Percentiles rank a stretch among this genome's conserved stretches.
phyloP scores from a whole-genome alignment of 768 basidiomycete genomes.

The Phaffia australis region DNA sequence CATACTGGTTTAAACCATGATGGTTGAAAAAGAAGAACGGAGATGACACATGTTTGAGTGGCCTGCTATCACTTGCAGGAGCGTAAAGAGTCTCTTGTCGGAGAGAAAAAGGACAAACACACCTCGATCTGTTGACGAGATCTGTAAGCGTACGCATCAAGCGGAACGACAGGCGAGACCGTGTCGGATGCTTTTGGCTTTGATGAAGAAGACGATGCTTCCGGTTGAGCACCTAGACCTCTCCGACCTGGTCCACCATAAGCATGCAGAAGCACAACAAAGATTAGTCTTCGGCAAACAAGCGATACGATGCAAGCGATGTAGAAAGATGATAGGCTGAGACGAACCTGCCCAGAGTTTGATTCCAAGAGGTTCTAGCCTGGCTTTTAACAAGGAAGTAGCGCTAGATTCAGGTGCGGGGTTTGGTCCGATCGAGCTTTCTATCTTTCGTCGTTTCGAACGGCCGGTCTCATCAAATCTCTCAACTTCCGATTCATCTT shows the following conservation, averaged over 20 bases:
- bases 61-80: too few species aligned
- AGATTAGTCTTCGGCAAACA: background rate
- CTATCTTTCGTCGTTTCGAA: slow-evolving; percentile 9
- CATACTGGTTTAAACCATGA: slow-evolving; percentile 47
- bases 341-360: slow-evolving; percentile 70
- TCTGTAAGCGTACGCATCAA: slow-evolving; percentile 52
- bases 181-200: slow-evolving; percentile 51
- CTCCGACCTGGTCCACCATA: slow-evolving; percentile 51
- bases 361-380: slow-evolving; percentile 58
- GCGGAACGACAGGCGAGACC: slow-evolving; percentile 41
- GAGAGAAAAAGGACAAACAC: too few species aligned
- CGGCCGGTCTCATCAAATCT: slow-evolving; percentile 11
- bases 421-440: background rate
- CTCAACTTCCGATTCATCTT: background rate
- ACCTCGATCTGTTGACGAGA: slow-evolving; percentile 55
- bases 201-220: slow-evolving; percentile 53
- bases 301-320: background rate
- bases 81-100: too few species aligned
- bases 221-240: slow-evolving; percentile 53
- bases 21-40: too few species aligned
- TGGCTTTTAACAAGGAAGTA: slow-evolving; percentile 39
- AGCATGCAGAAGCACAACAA: background rate
- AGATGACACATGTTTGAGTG: too few species aligned
- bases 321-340: background rate
- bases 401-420: too few species aligned